Evolutionary conservation across 768 basidiomycete species (phyloP).

Genomic region (Mycena latifolia): DNA sequence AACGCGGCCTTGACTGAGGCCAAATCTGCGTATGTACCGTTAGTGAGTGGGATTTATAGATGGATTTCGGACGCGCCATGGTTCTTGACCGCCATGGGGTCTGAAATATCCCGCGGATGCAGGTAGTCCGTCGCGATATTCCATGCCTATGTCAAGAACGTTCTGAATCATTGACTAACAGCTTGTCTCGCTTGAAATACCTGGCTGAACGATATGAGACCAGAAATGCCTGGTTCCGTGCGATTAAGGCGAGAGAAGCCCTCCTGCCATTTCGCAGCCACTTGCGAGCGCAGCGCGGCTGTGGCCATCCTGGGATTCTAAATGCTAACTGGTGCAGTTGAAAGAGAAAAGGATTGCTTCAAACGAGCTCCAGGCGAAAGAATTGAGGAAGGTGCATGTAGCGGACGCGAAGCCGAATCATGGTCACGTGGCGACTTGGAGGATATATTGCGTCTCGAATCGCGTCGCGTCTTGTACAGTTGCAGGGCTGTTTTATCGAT

Average conservation of each 20-base stretch:
- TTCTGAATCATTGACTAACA: constrained; percentile 10
- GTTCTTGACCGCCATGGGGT: constrained; percentile 42
- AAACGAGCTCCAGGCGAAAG: background rate
- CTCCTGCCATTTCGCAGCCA: constrained; percentile 79
- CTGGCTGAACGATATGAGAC: constrained; percentile 74
- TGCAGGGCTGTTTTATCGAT: no score
- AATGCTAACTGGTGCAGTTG: no score
- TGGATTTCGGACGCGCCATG: constrained; percentile 35
- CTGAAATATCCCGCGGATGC: constrained; percentile 65
- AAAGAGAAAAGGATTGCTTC: no score
- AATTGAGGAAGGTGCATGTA: background rate
- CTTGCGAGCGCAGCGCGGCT: constrained; percentile 72
- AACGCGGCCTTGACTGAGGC: constrained; percentile 67
- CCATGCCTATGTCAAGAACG: constrained; percentile 65
- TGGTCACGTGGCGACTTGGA: no score
- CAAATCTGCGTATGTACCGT: constrained; percentile 53
- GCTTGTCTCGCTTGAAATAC: constrained; percentile 45
- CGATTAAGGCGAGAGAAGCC: constrained; percentile 75
- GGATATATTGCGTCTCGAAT: no score
- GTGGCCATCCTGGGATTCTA: constrained; percentile 59
- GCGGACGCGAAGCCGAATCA: no score
- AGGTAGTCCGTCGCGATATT: constrained; percentile 64
- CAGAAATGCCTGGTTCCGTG: constrained; percentile 69
- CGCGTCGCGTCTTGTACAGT: no score
- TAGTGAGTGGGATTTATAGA: background rate